These are phyloP conservation scores for Saccharomycopsis hybrid DNA, from an alignment of 1,139 yeast species.

Conservation along the genomic window DNA sequence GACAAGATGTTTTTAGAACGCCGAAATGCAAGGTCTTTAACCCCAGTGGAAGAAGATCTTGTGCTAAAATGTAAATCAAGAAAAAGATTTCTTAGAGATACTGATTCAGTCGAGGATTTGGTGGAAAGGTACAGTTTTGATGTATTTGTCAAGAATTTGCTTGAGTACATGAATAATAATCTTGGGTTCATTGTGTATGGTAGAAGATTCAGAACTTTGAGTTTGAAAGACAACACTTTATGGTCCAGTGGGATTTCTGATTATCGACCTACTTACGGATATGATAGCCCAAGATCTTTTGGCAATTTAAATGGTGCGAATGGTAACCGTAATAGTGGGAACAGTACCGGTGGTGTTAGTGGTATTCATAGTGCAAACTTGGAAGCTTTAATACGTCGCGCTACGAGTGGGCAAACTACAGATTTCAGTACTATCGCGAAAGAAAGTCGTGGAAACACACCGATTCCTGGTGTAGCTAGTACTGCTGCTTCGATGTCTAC, in stretches of 20 bases:
- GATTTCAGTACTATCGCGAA: no score
- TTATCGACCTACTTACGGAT: no score
- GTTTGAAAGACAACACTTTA: slow-evolving; percentile 18
- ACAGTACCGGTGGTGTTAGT: no score
- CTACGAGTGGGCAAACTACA: no score
- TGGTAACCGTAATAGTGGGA: no score
- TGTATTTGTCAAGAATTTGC: slow-evolving; percentile 61
- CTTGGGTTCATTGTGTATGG: slow-evolving; percentile 72
- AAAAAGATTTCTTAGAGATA: slow-evolving; percentile 51
- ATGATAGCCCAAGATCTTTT: no score
- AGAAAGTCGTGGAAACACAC: no score
- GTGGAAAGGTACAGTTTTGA: slow-evolving; percentile 69
- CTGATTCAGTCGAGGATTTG: slow-evolving; percentile 42
- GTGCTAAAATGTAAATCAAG: slow-evolving; percentile 64
- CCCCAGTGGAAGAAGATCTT: slow-evolving; percentile 70
- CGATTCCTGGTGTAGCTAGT: no score
- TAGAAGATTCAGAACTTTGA: slow-evolving; percentile 39
- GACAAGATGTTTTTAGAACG: slow-evolving; percentile 47
- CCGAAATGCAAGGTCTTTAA: slow-evolving; percentile 37
- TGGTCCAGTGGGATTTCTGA: background rate
- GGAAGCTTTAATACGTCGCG: no score
- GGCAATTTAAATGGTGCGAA: no score
- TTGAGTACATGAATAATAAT: slow-evolving; percentile 73
- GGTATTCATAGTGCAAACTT: no score
- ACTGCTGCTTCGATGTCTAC: no score